Base-by-base conservation (phyloP, 345 rosid species). In the Salix exigua region DNA sequence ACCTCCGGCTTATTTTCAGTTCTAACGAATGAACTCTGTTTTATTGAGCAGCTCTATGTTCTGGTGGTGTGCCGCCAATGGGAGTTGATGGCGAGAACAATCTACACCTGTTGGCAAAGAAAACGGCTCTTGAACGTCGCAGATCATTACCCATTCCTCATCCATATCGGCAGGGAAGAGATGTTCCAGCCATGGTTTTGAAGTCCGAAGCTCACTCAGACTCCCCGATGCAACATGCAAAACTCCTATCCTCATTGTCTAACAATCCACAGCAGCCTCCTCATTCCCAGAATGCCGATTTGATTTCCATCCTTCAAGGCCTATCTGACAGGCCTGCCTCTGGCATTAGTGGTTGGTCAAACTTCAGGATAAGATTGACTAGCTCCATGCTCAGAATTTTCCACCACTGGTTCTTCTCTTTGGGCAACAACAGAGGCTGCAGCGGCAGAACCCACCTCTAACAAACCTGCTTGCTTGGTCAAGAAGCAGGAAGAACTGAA, bases 341-440 rank as follows among this genome's bases (percentile, higher is more conserved):
- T 73, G 86, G 87, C 26, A 74, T 75, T 69, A 62, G 86, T 82
- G 79, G 86, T 75, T 89, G 99, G 97, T 71, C 89, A 30, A 90
- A 85, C 79, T 85, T 73, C 87, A 86, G 82, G 93, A 88, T 80
- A 91, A 90, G 80, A 68, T 78, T 71, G 94, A 91, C 65, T 46
- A 87, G 82, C 92, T 80, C 80, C 87, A 86, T 74, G 37, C 84
- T 14, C 89, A 78, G 72, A 89, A 73, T 80, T 90, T 90, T 76
- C 88, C 89, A 72, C 75, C 87, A 21, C 96, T 88, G 79, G 64
- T 88, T 66, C 73, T 88, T 66, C 73, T 91, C n/a, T 85, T 92
- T 74, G 96, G 92, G 78, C 97, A 91, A 77, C 91, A 87, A 80
- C 96, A 85, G 78, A 91, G 90, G 77, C 84, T 85, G 75, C 88